Evolutionary conservation across 805 yeast species (phyloP).

Genomic region (Metschnikowia cerradonensis): DNA sequence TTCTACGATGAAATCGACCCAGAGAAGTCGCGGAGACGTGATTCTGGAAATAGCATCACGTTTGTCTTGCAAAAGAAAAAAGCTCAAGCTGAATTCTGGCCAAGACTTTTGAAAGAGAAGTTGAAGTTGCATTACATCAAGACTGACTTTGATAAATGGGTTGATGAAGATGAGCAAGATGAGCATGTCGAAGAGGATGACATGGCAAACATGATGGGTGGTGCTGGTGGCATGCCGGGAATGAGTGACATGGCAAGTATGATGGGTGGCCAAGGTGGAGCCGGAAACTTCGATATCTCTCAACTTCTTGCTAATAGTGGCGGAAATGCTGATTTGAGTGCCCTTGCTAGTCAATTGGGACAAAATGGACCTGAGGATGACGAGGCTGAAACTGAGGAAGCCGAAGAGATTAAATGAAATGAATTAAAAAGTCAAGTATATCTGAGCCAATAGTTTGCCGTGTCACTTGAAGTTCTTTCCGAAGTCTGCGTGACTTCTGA

Average conservation of each 20-base stretch:
- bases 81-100: slow-evolving; percentile 81
- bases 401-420: slow-evolving; percentile 14
- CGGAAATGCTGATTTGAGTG: slow-evolving; percentile 35
- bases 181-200: slow-evolving; percentile 51
- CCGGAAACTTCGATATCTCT: slow-evolving; percentile 11
- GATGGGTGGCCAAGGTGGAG: slow-evolving; percentile 28
- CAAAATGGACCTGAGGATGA: slow-evolving; percentile 23
- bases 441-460: not conserved
- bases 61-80: slow-evolving; percentile 69
- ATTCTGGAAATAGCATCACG: slow-evolving; percentile 55
- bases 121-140: slow-evolving; percentile 73
- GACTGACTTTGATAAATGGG: slow-evolving; percentile 98
- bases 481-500: not conserved
- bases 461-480: not conserved
- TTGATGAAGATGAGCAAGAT: slow-evolving; percentile 96
- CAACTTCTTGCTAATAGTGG: slow-evolving; percentile 27
- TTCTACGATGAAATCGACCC: slow-evolving; percentile 73
- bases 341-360: slow-evolving; percentile 43
- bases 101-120: slow-evolving; percentile 87
- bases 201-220: slow-evolving; percentile 24
- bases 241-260: slow-evolving; percentile 22
- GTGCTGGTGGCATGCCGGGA: slow-evolving; percentile 21
- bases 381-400: slow-evolving; percentile 8
- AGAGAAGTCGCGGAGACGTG: slow-evolving; percentile 54
- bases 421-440: not conserved